These are phyloP conservation scores for Leccinum aurantiacum DNA, from an alignment of 768 basidiomycete species.

Conservation along the genomic window DNA sequence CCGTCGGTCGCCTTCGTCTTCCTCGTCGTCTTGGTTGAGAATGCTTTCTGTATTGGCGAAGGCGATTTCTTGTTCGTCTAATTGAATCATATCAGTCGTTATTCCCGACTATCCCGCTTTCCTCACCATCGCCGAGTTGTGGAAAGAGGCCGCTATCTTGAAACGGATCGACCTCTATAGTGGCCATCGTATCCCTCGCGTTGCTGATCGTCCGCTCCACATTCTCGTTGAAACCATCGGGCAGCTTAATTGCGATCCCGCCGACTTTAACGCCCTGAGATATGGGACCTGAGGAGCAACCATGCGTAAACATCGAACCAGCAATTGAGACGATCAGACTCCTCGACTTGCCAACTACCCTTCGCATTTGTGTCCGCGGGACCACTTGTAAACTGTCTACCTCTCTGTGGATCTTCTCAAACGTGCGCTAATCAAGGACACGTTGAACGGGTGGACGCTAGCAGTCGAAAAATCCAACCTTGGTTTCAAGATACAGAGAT, in stretches of 20 bases:
- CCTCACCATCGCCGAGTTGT: conserved; percentile 4
- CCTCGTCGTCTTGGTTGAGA: neutral
- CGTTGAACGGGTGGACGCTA: no score
- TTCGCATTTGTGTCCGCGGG: conserved; percentile 3
- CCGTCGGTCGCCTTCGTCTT: neutral
- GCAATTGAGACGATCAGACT: neutral
- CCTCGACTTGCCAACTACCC: neutral
- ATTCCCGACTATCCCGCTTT: neutral
- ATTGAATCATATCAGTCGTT: neutral
- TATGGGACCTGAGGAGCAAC: neutral
- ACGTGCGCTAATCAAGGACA: conserved; percentile 3
- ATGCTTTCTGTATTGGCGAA: neutral
- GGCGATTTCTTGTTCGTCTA: neutral
- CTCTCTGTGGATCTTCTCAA: conserved; percentile 7
- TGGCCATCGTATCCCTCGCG: neutral
- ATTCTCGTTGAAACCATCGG: neutral
- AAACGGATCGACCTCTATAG: conserved; percentile 4
- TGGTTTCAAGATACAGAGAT: neutral
- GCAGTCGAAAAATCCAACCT: neutral
- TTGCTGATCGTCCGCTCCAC: neutral
- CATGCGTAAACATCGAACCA: neutral
- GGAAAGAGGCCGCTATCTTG: neutral
- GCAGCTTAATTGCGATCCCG: neutral
- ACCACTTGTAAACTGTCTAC: neutral
- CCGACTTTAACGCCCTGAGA: neutral